Base-by-base conservation (phyloP, 306 rosid species). In the Vachellia pachyceras region DNA sequence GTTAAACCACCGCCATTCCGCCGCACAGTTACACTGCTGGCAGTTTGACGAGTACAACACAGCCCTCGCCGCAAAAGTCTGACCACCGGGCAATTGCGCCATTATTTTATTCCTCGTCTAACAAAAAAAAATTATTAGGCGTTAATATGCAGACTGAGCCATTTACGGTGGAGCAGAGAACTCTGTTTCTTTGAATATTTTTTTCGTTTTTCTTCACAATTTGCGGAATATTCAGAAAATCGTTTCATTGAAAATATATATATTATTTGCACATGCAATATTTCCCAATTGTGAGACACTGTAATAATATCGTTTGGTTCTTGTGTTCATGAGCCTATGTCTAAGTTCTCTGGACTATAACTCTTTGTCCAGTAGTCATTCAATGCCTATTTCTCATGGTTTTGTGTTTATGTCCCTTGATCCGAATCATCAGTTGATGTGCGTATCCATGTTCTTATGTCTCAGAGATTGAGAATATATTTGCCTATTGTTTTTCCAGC, bases 391-490 rank as follows among this genome's bases (percentile, higher is more conserved):
- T 45, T 70, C 58, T 70, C n/a, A 17, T 7, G 25, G 11, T 70
- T 29, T 69, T 70, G 57, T 45, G 20, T 22, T 25, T 25, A 70
- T 46, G 55, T 45, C 75, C 84, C 55, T 61, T 80, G 67, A 72
- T 80, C 58, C 60, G 20, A 33, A 60, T 55, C 77, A 76, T 17
- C 15, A 41, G 50, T 2, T n/a, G 1, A 68, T 68, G 7, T 69
- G 72, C 58, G 50, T 52, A 20, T 71, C 23, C 18, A 52, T 58
- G 73, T 29, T 39, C 29, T 0, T 41, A 49, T 55, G 65, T 25
- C 69, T 79, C 45, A 37, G 52, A 71, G 45, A 65, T 25, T 14
- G 7, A 12, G 44, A 66, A 55, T 61, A 36, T 68, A 39, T 73
- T 77, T 10, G 45, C 15, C 46, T 37, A 42, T 13, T 60, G 60